Percentiles rank a stretch among this genome's conserved stretches.
Conservation (phyloP, 179 eudicot species). For the Spergularia azorica region DNA sequence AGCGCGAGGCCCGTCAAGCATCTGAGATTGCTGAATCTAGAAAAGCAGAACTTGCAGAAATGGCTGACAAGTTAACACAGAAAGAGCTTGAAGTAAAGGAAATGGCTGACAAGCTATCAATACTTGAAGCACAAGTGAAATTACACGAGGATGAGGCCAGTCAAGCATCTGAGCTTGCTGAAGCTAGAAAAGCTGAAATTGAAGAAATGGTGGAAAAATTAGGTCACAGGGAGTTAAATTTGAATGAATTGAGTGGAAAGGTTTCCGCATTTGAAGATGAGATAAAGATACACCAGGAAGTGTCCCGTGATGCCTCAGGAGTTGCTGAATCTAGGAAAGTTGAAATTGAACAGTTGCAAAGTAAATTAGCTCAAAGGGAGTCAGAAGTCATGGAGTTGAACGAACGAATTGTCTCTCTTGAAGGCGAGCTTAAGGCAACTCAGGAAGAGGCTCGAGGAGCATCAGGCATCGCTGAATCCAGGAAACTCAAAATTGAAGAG, state of each 20-base stretch:
- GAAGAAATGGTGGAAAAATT: slow-evolving; percentile 29
- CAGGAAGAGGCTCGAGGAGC: slow-evolving; percentile 54
- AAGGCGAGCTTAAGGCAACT: slow-evolving; percentile 41
- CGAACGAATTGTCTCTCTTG: slow-evolving; percentile 44
- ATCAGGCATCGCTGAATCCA: slow-evolving; percentile 47
- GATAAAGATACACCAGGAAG: slow-evolving; percentile 21
- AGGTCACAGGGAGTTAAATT: slow-evolving; percentile 19
- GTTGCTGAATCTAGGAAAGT: slow-evolving; percentile 39
- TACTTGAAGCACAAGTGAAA: slow-evolving; percentile 61
- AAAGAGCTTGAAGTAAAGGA: slow-evolving; percentile 29
- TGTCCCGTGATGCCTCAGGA: slow-evolving; percentile 39
- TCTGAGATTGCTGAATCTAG: slow-evolving; percentile 46
- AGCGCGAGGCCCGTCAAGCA: slow-evolving; percentile 41
- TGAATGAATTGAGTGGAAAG: slow-evolving; percentile 31
- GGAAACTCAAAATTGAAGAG: slow-evolving; percentile 58
- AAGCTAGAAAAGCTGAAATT: slow-evolving; percentile 29
- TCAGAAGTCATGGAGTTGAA: slow-evolving; percentile 51
- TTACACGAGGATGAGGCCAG: slow-evolving; percentile 37
- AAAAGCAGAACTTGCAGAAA: slow-evolving; percentile 39
- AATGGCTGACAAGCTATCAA: slow-evolving; percentile 32
- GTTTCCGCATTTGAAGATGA: slow-evolving; percentile 24
- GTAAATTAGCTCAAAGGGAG: slow-evolving; percentile 51
- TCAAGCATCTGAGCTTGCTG: slow-evolving; percentile 31
- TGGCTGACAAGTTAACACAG: slow-evolving; percentile 27
- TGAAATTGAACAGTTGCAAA: slow-evolving; percentile 42